Evolutionary conservation across 2,329 filamentous ascomycete genomes (phyloP).

Genomic region (Ophiocordyceps sinensis): DNA sequence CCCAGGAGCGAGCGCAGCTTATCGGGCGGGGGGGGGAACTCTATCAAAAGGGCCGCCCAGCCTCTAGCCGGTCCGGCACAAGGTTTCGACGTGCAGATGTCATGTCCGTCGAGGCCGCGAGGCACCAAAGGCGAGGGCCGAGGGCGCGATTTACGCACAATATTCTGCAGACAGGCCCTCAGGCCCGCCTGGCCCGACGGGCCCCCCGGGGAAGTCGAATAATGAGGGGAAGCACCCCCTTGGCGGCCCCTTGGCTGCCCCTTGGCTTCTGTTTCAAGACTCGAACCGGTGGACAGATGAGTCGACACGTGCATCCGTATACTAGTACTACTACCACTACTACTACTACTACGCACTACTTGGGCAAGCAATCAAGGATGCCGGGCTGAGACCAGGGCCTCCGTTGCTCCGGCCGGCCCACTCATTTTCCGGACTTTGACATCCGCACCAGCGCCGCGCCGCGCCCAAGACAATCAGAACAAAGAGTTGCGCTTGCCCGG

Average conservation of each 20-base stretch:
- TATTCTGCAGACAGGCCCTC: background rate
- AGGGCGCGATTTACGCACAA: slow-evolving; percentile 1
- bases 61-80: background rate
- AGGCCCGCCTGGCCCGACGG: background rate
- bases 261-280: background rate
- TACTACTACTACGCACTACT: too few relatives aligned
- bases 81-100: background rate
- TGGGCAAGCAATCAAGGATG: too few relatives aligned
- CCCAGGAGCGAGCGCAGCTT: background rate
- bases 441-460: slow-evolving; percentile 5
- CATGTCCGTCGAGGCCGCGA: background rate
- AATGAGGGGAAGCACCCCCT: background rate
- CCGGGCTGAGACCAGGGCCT: slow-evolving; percentile 7
- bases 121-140: background rate
- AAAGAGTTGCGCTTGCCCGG: background rate
- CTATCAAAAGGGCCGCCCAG: background rate
- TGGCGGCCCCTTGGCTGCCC: too few relatives aligned
- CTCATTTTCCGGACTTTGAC: slow-evolving; percentile 11
- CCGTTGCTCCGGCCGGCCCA: slow-evolving; percentile 12
- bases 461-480: background rate
- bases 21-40: background rate
- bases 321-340: too few relatives aligned
- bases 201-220: background rate
- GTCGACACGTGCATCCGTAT: background rate
- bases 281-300: slow-evolving; percentile 1